Conservation (phyloP, 163 green algal species). For the Scenedesmus sp. region DNA sequence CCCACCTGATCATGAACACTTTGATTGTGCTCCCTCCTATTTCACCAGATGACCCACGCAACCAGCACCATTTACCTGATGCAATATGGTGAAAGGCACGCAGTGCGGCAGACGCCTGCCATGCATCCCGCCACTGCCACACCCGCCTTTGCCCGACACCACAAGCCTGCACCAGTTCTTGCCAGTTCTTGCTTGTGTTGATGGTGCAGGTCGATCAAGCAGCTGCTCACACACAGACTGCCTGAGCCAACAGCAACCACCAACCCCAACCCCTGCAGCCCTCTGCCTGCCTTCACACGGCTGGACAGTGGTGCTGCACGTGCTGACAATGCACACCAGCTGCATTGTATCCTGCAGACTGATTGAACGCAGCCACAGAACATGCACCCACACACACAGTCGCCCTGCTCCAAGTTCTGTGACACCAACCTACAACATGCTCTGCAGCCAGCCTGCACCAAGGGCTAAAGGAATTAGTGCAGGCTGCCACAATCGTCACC, state of each 20-base stretch:
- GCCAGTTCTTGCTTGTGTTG: neutral
- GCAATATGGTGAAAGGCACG: neutral
- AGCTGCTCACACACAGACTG: slow-evolving; percentile 10
- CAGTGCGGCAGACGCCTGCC: neutral
- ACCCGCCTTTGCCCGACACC: neutral
- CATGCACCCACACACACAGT: neutral
- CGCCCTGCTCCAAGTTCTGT: no score
- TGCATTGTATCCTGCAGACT: neutral
- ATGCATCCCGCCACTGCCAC: no score
- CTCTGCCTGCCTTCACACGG: neutral
- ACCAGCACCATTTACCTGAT: neutral
- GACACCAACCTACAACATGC: no score
- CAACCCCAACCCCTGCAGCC: neutral
- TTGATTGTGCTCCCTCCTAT: neutral
- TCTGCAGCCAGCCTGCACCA: no score
- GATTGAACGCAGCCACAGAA: neutral
- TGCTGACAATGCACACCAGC: neutral
- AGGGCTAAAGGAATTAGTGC: no score
- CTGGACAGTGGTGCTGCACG: neutral
- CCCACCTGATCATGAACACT: neutral
- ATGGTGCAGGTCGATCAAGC: neutral
- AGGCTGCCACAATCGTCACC: neutral
- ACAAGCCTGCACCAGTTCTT: neutral
- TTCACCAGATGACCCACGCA: neutral
- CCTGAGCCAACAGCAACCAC: neutral